These are phyloP conservation scores for Toxoplasma gondii DNA, from an alignment of 169 alveolate genomes.

Conservation along the genomic window DNA sequence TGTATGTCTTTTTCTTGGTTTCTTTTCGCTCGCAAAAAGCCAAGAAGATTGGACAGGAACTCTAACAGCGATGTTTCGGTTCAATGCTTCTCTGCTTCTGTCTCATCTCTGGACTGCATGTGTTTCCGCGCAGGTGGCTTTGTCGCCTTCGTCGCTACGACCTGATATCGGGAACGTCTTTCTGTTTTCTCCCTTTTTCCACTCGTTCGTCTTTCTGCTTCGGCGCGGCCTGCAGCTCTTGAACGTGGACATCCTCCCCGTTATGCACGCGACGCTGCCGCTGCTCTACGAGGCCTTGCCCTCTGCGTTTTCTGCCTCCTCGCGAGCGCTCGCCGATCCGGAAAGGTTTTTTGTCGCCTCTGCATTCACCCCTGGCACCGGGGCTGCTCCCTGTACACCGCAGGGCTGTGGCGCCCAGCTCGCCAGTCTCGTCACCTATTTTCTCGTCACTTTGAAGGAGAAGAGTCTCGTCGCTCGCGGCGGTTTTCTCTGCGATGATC, in stretches of 20 bases:
- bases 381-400: slow-evolving; percentile 13
- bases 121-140: neutral
- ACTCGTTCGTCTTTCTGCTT: neutral
- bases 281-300: slow-evolving; percentile 26
- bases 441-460: neutral
- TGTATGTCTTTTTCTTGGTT: too few species aligned
- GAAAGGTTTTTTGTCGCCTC: neutral
- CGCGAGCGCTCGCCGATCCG: neutral
- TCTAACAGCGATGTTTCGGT: too few species aligned
- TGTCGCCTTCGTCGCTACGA: neutral
- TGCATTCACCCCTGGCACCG: neutral
- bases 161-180: neutral
- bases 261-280: neutral
- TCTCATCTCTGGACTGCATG: neutral
- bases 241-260: neutral
- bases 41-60: too few species aligned
- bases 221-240: slow-evolving; percentile 29
- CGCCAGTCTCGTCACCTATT: slow-evolving; percentile 18
- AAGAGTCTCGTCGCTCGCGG: neutral
- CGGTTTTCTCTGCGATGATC: slow-evolving; percentile 8
- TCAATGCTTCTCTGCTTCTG: too few species aligned
- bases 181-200: slow-evolving; percentile 16
- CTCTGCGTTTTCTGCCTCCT: neutral
- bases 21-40: too few species aligned
- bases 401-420: slow-evolving; percentile 39